These are phyloP conservation scores for Lepiota brunneoincarnata DNA, from an alignment of 768 basidiomycete genomes.

Conservation along the genomic window DNA sequence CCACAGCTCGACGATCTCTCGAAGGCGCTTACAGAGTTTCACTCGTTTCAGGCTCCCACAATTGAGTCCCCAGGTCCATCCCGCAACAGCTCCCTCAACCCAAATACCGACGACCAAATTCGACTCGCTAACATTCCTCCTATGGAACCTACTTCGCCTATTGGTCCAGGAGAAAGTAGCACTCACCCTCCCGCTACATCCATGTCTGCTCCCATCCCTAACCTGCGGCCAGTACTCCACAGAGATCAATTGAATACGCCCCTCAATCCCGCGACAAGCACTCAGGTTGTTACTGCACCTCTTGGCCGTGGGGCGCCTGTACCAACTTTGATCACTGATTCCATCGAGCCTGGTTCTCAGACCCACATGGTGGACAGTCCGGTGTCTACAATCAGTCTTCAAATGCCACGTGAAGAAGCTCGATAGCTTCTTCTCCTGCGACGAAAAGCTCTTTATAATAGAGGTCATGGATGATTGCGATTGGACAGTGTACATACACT, in stretches of 20 bases:
- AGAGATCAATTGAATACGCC: not conserved
- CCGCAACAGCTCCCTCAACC: slow-evolving; percentile 15
- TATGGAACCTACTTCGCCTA: slow-evolving; percentile 6
- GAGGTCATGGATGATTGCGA: no score
- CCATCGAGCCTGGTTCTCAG: slow-evolving; percentile 27
- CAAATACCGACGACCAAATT: not conserved
- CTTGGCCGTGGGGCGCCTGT: slow-evolving; percentile 18
- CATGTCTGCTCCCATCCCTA: not conserved
- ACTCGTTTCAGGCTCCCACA: slow-evolving; percentile 43
- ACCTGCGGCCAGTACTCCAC: not conserved
- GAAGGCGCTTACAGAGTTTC: slow-evolving; percentile 46
- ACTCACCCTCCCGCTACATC: not conserved
- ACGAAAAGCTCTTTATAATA: no score
- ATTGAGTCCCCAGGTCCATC: slow-evolving; percentile 36
- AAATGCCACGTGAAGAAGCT: slow-evolving; percentile 19
- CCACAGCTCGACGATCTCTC: slow-evolving; percentile 58
- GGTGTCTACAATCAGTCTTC: slow-evolving; percentile 26
- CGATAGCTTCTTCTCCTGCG: no score
- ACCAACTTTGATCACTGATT: slow-evolving; percentile 29
- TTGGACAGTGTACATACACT: no score
- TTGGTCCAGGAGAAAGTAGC: slow-evolving; percentile 6
- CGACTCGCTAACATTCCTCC: slow-evolving; percentile 7
- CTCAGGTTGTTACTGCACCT: slow-evolving; percentile 2
- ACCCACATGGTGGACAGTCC: slow-evolving; percentile 37
- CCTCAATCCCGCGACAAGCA: slow-evolving; percentile 16